phyloP scores from a whole-genome alignment of 176 grass and related monocot species.

The Ananas comosus region DNA sequence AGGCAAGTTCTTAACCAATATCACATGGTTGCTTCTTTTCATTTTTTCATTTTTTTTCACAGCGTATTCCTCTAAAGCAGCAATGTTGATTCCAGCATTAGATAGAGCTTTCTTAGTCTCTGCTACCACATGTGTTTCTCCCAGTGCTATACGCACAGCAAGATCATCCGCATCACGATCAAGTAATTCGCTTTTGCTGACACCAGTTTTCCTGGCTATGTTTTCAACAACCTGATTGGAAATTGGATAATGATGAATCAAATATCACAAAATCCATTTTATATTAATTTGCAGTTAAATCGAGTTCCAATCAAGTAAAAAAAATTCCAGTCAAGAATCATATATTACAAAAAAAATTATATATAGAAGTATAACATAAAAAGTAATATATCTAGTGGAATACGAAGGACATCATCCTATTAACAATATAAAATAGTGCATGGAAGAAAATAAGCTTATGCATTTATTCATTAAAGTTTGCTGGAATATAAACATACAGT shows the following conservation, averaged over 20 bases:
- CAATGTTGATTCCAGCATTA: conserved; percentile 71
- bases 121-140: conserved; percentile 70
- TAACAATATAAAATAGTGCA: neutral
- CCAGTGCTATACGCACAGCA: conserved; percentile 74
- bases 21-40: conserved; percentile 91
- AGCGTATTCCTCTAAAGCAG: conserved; percentile 70
- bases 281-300: neutral
- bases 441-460: neutral
- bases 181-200: conserved; percentile 75
- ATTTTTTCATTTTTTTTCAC: conserved; percentile 59
- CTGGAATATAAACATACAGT: conserved; percentile 48
- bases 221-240: conserved; percentile 70
- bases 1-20: conserved; percentile 89
- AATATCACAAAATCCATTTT: neutral
- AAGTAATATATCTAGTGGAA: neutral
- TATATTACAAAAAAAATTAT: neutral
- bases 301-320: neutral
- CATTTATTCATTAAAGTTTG: neutral
- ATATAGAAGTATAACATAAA: neutral
- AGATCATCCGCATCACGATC: conserved; percentile 85
- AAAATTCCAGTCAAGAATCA: neutral
- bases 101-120: conserved; percentile 87
- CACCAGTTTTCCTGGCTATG: conserved; percentile 87
- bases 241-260: neutral
- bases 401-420: neutral